Evolutionary conservation across 371 early-diverging fungal genomes (phyloP), one percentile per base, ranked within the genome.

Genomic region (Actinomucor elegans): DNA sequence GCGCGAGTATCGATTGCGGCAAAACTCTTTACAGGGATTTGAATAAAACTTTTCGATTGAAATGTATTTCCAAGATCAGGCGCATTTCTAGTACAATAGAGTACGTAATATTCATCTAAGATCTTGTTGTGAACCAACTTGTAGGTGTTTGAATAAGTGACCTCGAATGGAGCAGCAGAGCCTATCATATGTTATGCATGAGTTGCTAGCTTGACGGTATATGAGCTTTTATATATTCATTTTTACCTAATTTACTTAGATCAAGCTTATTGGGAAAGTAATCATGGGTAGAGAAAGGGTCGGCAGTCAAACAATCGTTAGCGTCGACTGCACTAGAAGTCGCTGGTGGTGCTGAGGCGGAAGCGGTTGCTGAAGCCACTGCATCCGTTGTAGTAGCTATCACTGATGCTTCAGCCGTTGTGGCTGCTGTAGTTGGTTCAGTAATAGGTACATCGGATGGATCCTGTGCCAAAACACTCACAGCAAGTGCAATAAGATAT

Each of bases 1-100:
- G 44, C 57, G 12, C 64, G 38, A 4, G 56, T 68, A 51, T 68
- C 69, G n/a, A 64, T 40, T n/a, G 58, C 61, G 31, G 69, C 69
- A 51, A 61, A 45, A 17, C 45, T 57, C 10, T 28, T 51, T 8
- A 64, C 69, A 14, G 69, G 69, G 17, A 69, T 58, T 29, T 61
- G 69, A 27, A 69, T 53, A 34, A 52, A 60, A 0, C 59, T 60
- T 41, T 69, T 69, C 17, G 61, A 57, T 44, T 64, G 65, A 18
- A 52, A 52, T 29, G 48, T 49, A 10, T 55, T 51, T 15, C 52
- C 52, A 11, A 69, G 21, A 24, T 56, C 53, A 27, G 65, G 65
- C 7, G 50, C 50, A 2, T 33, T 26, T 26, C 35, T 48, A 8
- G 69, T 64, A 38, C 69, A 69, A 34, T 69, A 59, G 11, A 69